These are phyloP conservation scores for Phalaenopsis aphrodite DNA, from an alignment of 106 monocot species.

Conservation along the genomic window DNA sequence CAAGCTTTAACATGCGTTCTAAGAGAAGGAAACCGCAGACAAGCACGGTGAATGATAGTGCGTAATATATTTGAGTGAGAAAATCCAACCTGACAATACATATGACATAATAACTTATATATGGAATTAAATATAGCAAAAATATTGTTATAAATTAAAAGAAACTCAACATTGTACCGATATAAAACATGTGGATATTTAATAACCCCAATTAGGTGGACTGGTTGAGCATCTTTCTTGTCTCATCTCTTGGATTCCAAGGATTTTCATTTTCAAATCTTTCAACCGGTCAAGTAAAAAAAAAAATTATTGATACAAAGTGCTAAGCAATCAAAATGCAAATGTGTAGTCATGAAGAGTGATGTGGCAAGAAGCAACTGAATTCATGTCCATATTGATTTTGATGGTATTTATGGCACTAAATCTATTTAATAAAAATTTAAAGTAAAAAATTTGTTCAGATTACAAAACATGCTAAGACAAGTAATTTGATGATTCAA, in stretches of 20 bases:
- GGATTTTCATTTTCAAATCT: neutral
- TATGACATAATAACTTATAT: neutral
- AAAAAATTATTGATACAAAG: neutral
- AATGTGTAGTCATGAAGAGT: too few species aligned
- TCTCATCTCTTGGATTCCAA: neutral
- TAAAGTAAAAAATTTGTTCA: too few species aligned
- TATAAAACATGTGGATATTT: neutral
- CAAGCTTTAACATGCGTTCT: conserved; percentile 24
- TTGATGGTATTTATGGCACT: too few species aligned
- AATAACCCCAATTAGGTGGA: neutral
- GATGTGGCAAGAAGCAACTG: too few species aligned
- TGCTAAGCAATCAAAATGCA: too few species aligned
- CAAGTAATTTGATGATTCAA: too few species aligned
- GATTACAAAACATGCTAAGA: too few species aligned
- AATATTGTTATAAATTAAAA: neutral
- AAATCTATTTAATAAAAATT: too few species aligned
- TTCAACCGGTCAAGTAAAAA: neutral
- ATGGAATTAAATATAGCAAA: neutral
- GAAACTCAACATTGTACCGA: neutral
- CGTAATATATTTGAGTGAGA: conserved; percentile 88
- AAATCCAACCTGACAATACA: conserved; percentile 69
- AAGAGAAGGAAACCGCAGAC: conserved; percentile 65
- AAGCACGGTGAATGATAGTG: conserved; percentile 62
- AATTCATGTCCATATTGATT: too few species aligned
- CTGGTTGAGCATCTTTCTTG: neutral